Base-by-base conservation (phyloP, 495 filamentous ascomycete genomes). In the Aspergillus affinis region DNA sequence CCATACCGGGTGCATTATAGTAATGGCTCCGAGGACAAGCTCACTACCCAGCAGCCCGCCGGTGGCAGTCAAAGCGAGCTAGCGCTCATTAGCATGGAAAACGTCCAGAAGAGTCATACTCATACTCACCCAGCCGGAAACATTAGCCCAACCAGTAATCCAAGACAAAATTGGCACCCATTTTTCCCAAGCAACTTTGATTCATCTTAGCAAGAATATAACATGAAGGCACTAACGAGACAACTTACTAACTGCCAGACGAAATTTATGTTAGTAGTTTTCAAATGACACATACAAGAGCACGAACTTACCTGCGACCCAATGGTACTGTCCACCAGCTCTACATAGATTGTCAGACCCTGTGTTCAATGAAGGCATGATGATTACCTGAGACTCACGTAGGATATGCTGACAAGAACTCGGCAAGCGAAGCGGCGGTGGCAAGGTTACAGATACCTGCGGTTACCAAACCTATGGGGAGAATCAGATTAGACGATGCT, bases 121-220 rank as follows among this genome's bases (percentile, higher is more conserved):
- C 4, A 3, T 27, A 8, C 61, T 46, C 48, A 90, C 87, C 88
- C 88, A 91, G 18, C 87, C 89, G 30, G 84, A 83, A 29, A 87
- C 83, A 68, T 89, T 90, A 58, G 90, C 84, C 88, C 88, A 92
- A 10, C 89, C 89, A 0, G 86, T 89, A 30, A 86, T 83, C 83
- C 85, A 92, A 12, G 82, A 86, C 6, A 91, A 72, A 20, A 85
- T 70, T 1, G 84, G 84, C 49, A 84, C 83, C 81, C 81, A 89
- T 50, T 68, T 74, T 63, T 77, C 72, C 77, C 81, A 85, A 20
- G 80, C 75, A 45, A 87, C 64, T 68, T 48, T 41, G 23, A 17
- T 41, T 17, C 2, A 2, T 47, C 13, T 32, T 53, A 56, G 64
- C 47, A 58, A 56, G 17, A 5, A 18, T 27, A 18, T 32, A 5